Base-by-base conservation (phyloP, 257 asterid genomes). In the Craterostigma plantagineum region DNA sequence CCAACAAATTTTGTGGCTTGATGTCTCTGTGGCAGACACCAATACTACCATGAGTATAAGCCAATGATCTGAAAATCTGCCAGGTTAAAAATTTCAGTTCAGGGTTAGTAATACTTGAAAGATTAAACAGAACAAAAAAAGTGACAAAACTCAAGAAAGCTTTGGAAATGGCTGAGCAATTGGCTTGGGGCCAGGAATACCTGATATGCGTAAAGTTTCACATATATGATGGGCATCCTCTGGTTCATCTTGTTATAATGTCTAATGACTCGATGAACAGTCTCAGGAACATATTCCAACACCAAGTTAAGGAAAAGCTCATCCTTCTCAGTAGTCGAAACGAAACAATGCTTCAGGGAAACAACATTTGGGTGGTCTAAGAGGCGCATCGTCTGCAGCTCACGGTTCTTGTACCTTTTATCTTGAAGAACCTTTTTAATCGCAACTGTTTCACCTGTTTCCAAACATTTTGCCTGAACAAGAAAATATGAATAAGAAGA, bases 21-120 rank as follows among this genome's bases (percentile, higher is more conserved):
- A 81, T 77, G 53, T 81, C 94, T 62, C 94, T 73, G 68, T 81
- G 94, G 64, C 94, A 81, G 50, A 81, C 92, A 40, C 94, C 94
- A 77, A 75, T 61, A 46, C 75, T 69, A 45, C 78, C 76, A 56
- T 77, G 94, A 34, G 77, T 71, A 65, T 81, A 81, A 38, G 84
- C 72, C 42, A 81, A 62, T 46, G 87, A 72, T 44, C 94, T 63
- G 42, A 76, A 70, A 43, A 81, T 75, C 94, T 81, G 75, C 35
- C 56, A 11, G 14, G 51, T 50, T 54, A 39, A 33, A 18, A 18
- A 4, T 4, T 23, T 23, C 2, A 23, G 10, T 0, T 27, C n/a
- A 18, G 54, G 46, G 38, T n/a, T n/a, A n/a, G n/a, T 13, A 33
- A 39, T 10, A 9, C 18, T 33, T 35, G 14, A 33, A 56, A 1